A percentile compares a stretch with the other conserved stretches of the same genome.
These are phyloP conservation scores for carrot (Daucus carota) DNA, from an alignment of 129 eudicot species.

Conservation along the genomic window DNA sequence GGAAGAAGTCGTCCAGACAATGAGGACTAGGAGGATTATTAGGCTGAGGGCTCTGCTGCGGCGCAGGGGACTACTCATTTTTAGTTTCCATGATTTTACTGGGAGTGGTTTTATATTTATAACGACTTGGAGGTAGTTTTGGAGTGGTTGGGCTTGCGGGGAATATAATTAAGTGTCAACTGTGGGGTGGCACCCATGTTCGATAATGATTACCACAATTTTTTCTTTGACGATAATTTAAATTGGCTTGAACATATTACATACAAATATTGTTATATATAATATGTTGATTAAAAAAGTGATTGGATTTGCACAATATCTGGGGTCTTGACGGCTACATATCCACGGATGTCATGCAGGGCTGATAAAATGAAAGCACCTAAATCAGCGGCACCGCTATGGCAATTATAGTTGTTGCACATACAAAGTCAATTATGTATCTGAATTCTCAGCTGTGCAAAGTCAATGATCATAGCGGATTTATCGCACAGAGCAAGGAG, in stretches of 20 bases:
- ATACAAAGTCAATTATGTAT: neutral
- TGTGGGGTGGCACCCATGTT: constrained; percentile 12
- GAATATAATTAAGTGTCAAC: neutral
- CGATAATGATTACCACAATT: neutral
- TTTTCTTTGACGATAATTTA: neutral
- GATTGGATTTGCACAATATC: no score
- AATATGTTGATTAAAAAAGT: no score
- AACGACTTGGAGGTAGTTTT: neutral
- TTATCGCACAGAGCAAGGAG: neutral
- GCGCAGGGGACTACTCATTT: neutral
- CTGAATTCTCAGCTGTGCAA: neutral
- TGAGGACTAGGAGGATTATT: neutral
- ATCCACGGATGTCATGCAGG: neutral
- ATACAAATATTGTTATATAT: no score
- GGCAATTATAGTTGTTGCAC: neutral
- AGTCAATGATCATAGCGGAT: neutral
- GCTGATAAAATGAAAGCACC: neutral
- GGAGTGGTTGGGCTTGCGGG: neutral
- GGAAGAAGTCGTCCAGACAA: neutral
- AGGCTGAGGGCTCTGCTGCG: neutral
- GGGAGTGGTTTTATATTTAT: neutral
- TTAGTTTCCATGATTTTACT: neutral
- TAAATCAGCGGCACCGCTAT: neutral
- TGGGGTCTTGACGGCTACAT: no score
- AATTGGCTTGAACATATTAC: no score